Evolutionary conservation across 2,329 filamentous ascomycete genomes (phyloP).

Genomic region (Parasarocladium wereldwijsianum): DNA sequence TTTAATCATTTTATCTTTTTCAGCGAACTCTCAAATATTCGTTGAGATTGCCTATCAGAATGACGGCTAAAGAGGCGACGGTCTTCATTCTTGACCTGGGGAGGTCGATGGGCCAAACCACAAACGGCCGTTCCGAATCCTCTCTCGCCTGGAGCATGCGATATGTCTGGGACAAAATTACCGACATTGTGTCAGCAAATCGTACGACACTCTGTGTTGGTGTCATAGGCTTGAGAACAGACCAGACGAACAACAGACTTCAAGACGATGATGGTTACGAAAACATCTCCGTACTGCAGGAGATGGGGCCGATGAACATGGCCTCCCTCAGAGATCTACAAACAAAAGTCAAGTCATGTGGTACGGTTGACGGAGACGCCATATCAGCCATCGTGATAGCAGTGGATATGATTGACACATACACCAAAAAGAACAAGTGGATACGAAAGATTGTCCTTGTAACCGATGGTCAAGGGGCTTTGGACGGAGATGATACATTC

Average conservation of each 20-base stretch:
- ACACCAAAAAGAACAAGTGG: conserved; percentile 73
- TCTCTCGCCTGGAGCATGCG: conserved; percentile 82
- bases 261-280: conserved; percentile 59
- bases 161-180: conserved; percentile 87
- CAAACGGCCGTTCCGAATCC: conserved; percentile 56
- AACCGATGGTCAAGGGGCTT: conserved; percentile 62
- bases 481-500: conserved; percentile 57
- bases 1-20: too few species aligned
- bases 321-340: conserved; percentile 52
- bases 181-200: conserved; percentile 52
- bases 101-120: conserved; percentile 62
- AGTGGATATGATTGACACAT: conserved; percentile 67
- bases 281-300: conserved; percentile 70
- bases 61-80: conserved; percentile 88
- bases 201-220: conserved; percentile 56
- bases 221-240: conserved; percentile 73
- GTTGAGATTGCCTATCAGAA: conserved; percentile 27
- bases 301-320: conserved; percentile 45
- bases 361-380: conserved; percentile 60
- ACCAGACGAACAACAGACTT: conserved; percentile 58
- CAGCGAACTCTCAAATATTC: too few species aligned
- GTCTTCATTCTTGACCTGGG: conserved; percentile 87
- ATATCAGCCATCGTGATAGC: conserved; percentile 80
- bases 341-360: conserved; percentile 49
- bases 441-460: conserved; percentile 69